These are phyloP conservation scores for Eimeria zaria DNA, from an alignment of 169 alveolate genomes.

Conservation along the genomic window DNA sequence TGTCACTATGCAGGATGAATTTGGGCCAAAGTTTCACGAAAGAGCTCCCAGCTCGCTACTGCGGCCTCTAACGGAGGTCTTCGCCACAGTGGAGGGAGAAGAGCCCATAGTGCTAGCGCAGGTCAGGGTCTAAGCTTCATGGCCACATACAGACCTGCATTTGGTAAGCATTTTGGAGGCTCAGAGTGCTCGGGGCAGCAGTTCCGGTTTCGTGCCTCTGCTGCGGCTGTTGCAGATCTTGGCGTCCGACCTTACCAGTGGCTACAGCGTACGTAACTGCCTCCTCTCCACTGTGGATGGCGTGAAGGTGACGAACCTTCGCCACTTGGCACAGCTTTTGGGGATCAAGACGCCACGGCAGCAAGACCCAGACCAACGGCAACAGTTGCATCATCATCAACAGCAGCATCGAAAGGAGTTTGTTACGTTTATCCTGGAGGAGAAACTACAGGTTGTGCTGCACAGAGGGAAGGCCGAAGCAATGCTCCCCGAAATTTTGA, in stretches of 20 bases:
- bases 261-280: constrained; percentile 76
- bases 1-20: constrained; percentile 74
- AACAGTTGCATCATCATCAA: not conserved
- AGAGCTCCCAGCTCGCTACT: constrained; percentile 83
- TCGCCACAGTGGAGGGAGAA: constrained; percentile 79
- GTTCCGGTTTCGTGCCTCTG: not conserved
- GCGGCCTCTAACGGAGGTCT: constrained; percentile 82
- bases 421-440: constrained; percentile 75
- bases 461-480: constrained; percentile 78
- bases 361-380: not conserved
- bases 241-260: constrained; percentile 85
- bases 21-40: constrained; percentile 77
- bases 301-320: constrained; percentile 64
- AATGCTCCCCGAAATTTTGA: constrained; percentile 77
- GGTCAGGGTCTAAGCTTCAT: not conserved
- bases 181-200: not conserved
- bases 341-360: constrained; percentile 33
- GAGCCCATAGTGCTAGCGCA: constrained; percentile 81
- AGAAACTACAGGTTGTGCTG: constrained; percentile 79
- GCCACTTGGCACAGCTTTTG: constrained; percentile 77
- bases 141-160: not conserved
- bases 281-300: constrained; percentile 79
- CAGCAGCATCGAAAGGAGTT: constrained; percentile 46
- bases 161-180: not conserved
- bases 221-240: constrained; percentile 69